These are phyloP conservation scores for Besnoitia besnoiti DNA, from an alignment of 169 alveolate species.

Conservation along the genomic window DNA sequence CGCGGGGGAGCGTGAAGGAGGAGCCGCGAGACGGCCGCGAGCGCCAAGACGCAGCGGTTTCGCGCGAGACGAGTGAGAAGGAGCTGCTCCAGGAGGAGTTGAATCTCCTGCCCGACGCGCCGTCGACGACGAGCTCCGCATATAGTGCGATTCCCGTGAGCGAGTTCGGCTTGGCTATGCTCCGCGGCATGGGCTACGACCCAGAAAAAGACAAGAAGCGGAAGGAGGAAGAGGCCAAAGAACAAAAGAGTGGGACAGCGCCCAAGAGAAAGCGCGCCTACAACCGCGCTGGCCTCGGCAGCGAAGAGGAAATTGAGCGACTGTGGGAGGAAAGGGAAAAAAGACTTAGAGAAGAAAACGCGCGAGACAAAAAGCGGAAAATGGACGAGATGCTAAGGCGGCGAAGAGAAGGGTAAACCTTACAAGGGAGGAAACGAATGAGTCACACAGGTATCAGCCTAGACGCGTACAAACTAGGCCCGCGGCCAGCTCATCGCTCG, in stretches of 20 bases:
- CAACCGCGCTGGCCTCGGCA: conserved; percentile 56
- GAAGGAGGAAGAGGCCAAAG: not conserved
- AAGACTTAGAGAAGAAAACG: conserved; percentile 5
- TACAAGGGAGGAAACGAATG: not conserved
- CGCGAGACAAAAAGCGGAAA: conserved; percentile 2
- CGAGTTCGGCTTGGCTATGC: conserved; percentile 57
- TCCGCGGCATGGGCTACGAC: conserved; percentile 62
- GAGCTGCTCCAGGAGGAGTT: conserved; percentile 54
- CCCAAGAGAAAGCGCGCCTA: conserved; percentile 23
- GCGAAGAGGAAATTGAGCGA: conserved; percentile 43
- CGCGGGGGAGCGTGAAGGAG: not conserved
- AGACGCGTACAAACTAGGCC: too few species aligned
- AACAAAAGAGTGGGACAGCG: not conserved
- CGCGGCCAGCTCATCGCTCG: too few species aligned
- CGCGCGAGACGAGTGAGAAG: conserved; percentile 20
- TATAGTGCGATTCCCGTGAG: conserved; percentile 45
- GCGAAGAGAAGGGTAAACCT: not conserved
- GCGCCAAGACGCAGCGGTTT: not conserved
- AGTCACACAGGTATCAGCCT: not conserved
- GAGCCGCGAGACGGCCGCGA: conserved; percentile 6
- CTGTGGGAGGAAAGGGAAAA: conserved; percentile 40
- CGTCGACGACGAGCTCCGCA: conserved; percentile 33
- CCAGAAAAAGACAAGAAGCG: not conserved
- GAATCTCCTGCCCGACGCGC: conserved; percentile 57
- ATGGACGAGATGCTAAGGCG: conserved; percentile 16